Evolutionary conservation across 345 rosid species (phyloP).

Genomic region (Aquilaria malaccensis): DNA sequence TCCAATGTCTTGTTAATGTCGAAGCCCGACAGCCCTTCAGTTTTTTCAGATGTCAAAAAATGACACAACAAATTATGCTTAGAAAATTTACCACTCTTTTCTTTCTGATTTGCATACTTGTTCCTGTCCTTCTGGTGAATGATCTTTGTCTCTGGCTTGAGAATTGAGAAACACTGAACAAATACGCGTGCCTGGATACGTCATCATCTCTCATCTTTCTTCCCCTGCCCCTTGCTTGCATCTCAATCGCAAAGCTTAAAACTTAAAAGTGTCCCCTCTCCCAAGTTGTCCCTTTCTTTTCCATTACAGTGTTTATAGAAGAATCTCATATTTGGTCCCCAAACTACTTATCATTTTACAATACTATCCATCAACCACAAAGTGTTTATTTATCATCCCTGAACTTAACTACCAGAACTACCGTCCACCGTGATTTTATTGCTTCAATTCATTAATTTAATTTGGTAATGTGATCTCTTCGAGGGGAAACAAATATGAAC

Average conservation of each 20-base stretch:
- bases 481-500: too few species aligned
- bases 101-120: conserved; percentile 19
- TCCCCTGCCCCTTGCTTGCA: not conserved
- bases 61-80: too few species aligned
- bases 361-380: too few species aligned
- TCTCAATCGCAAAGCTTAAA: too few species aligned
- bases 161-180: conserved; percentile 11
- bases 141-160: conserved; percentile 11
- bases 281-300: not conserved
- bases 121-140: conserved; percentile 7
- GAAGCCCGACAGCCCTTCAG: conserved; percentile 24
- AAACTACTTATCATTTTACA: too few species aligned
- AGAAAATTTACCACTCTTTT: conserved; percentile 1
- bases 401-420: too few species aligned
- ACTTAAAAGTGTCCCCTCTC: too few species aligned
- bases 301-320: not conserved
- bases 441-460: too few species aligned
- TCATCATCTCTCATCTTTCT: conserved; percentile 30
- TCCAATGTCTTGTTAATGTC: conserved; percentile 30
- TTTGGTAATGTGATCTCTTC: too few species aligned
- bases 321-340: too few species aligned
- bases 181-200: conserved; percentile 50
- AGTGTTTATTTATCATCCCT: too few species aligned
- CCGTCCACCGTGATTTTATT: too few species aligned
- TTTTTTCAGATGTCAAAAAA: conserved; percentile 8